Evolutionary conservation across 352 stramenopile genomes (phyloP).

Genomic region (Pythium brachiatum): DNA sequence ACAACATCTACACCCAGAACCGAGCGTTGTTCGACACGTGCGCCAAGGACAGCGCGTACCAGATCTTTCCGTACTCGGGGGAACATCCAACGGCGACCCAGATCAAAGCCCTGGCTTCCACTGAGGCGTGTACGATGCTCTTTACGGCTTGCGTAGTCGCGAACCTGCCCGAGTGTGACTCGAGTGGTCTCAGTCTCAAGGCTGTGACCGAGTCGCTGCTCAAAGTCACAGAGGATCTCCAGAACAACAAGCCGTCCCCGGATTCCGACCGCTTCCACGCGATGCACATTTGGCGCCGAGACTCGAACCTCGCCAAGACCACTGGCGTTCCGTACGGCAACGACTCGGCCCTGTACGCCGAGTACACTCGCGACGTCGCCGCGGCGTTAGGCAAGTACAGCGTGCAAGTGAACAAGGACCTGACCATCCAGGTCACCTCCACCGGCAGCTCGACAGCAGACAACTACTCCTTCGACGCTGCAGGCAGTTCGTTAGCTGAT

Average conservation of each 20-base stretch:
- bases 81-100: slow-evolving; percentile 36
- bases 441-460: not conserved
- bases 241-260: slow-evolving; percentile 30
- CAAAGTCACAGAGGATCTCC: slow-evolving; percentile 50
- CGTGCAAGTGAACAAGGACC: slow-evolving; percentile 33
- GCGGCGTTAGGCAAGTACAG: slow-evolving; percentile 25
- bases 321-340: slow-evolving; percentile 40
- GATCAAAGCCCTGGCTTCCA: slow-evolving; percentile 41
- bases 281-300: slow-evolving; percentile 47
- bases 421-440: slow-evolving; percentile 35
- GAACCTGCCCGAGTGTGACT: slow-evolving; percentile 45
- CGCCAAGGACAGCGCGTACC: slow-evolving; percentile 42
- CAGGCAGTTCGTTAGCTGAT: not conserved
- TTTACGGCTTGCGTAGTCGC: slow-evolving; percentile 48
- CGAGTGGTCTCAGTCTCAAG: slow-evolving; percentile 44
- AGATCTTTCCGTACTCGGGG: slow-evolving; percentile 60
- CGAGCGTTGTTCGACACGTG: slow-evolving; percentile 49
- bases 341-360: slow-evolving; percentile 40
- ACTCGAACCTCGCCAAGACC: slow-evolving; percentile 40
- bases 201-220: slow-evolving; percentile 45
- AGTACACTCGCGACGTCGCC: slow-evolving; percentile 30
- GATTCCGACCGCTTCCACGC: slow-evolving; percentile 39
- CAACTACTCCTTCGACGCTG: not conserved
- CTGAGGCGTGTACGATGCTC: slow-evolving; percentile 46
- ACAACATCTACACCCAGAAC: slow-evolving; percentile 50